These are phyloP conservation scores for Kentomonas sorsogonicus DNA, from an alignment of 208 protist species.

Conservation along the genomic window DNA sequence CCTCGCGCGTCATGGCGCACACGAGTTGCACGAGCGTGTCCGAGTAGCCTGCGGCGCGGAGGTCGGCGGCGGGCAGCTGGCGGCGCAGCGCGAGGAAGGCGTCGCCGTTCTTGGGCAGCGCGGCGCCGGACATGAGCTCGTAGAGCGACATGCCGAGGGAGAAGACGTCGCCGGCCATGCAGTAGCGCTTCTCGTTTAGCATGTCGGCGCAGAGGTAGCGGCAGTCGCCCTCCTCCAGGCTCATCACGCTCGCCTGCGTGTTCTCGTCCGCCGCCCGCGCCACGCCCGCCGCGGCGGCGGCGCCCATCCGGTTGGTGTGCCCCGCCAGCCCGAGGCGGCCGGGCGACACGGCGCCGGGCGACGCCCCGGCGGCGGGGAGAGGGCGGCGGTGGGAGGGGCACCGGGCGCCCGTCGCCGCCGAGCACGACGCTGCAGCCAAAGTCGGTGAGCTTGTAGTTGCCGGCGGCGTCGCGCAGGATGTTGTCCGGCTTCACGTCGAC, in stretches of 20 bases:
- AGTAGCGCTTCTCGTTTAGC: conserved; percentile 83
- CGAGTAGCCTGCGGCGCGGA: conserved; percentile 62
- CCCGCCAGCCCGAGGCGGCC: not conserved
- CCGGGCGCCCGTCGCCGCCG: conserved; percentile 51
- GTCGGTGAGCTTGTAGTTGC: conserved; percentile 84
- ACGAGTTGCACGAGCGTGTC: conserved; percentile 41
- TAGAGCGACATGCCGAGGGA: conserved; percentile 88
- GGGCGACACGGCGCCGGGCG: conserved; percentile 13
- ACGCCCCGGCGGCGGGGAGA: no score
- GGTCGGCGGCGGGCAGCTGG: conserved; percentile 27
- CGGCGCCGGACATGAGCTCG: conserved; percentile 78
- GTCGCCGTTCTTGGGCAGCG: conserved; percentile 73
- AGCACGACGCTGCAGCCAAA: conserved; percentile 87
- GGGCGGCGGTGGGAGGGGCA: no score
- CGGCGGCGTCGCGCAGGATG: conserved; percentile 74
- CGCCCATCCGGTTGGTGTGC: not conserved
- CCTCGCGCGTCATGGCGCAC: conserved; percentile 33
- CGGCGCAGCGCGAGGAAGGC: conserved; percentile 59
- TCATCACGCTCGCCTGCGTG: conserved; percentile 57
- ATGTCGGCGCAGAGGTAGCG: conserved; percentile 88
- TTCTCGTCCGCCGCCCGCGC: conserved; percentile 4
- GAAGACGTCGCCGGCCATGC: conserved; percentile 87
- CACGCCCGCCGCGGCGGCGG: not conserved
- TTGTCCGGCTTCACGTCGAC: conserved; percentile 94
- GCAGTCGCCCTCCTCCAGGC: conserved; percentile 88